Evolutionary conservation across 805 yeast genomes (phyloP).

Genomic region (Hanseniaspora clermontiae): DNA sequence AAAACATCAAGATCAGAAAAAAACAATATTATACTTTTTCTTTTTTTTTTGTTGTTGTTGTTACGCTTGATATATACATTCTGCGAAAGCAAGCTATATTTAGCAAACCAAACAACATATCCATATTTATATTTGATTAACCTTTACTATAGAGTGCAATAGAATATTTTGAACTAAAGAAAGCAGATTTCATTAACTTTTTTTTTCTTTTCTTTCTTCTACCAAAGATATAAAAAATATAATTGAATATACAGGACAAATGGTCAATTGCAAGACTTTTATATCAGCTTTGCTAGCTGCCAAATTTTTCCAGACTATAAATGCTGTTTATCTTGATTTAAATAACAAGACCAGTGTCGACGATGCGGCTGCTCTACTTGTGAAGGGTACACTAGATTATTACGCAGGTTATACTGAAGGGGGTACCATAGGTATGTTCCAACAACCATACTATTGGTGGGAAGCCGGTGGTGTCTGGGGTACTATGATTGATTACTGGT

Average conservation of each 20-base stretch:
- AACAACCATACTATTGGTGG: slow-evolving; percentile 95
- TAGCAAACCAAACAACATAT: background rate
- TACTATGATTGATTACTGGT: slow-evolving; percentile 65
- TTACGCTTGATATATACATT: background rate
- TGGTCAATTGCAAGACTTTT: background rate
- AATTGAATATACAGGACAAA: background rate
- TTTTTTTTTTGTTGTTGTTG: background rate
- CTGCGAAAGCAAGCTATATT: no score
- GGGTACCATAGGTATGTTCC: slow-evolving; percentile 75
- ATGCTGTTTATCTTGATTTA: slow-evolving; percentile 23
- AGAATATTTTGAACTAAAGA: no score
- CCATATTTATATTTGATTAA: no score
- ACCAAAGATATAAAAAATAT: background rate
- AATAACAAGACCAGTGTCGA: slow-evolving; percentile 25
- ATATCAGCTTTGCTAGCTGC: background rate
- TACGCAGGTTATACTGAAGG: slow-evolving; percentile 60
- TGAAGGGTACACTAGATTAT: slow-evolving; percentile 68
- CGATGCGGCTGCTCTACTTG: slow-evolving; percentile 47
- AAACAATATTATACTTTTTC: background rate
- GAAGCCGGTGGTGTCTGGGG: slow-evolving; percentile 97
- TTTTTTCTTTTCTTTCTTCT: background rate
- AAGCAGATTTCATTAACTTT: background rate
- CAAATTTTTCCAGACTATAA: background rate
- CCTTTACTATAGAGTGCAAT: no score
- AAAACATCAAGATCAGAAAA: background rate